Evolutionary conservation across 139 green algal species (phyloP), one percentile per base, ranked within the genome.

Genomic region (Tetradesmus lagerheimii): DNA sequence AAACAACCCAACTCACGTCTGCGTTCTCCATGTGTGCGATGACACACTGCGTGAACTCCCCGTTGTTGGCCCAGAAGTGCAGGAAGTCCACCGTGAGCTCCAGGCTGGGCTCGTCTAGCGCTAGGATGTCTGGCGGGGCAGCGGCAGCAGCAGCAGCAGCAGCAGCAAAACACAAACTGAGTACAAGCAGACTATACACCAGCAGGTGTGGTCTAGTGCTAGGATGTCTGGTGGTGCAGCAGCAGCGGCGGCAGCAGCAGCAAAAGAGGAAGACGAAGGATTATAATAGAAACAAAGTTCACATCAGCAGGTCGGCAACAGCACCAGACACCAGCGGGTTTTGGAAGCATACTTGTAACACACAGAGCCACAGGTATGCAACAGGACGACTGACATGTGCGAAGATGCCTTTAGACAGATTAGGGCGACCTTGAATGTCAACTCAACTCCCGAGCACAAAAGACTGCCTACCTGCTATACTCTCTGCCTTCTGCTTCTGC

Each of bases 41-140:
- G 39, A 88, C 64, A n/a, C 83, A 88, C 83, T 88, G 85, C 29
- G 74, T 89, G 85, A 89, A 89, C 85, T 89, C 85, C 8, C 85
- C 85, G 43, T 89, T 89, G 43, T 89, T 89, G 31, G 74, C 85
- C 85, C 85, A 89, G 71, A 82, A 89, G 39, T 83, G 71, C 71
- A 89, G 71, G 74, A 37, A 74, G 34, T 83, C 71, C 12, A 83
- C 31, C 0, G 79, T 5, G 6, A 89, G 25, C 6, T 84, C 85
- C n/a, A 84, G 18, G 23, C 18, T 9, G 18, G 83, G 83, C 35
- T 88, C 29, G 27, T 88, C 83, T 25, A 80, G 31, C 35, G 82
- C 82, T 12, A 87, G 82, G 57, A 87, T 87, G 82, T 87, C 82
- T 87, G 81, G 15, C 34, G 43, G 12, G 29, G 23, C 31, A 77